A percentile compares a stretch with the other conserved stretches of the same genome.
phyloP scores from a whole-genome alignment of 2,329 filamentous ascomycete species.

The Gnomoniopsis smithogilvyi region DNA sequence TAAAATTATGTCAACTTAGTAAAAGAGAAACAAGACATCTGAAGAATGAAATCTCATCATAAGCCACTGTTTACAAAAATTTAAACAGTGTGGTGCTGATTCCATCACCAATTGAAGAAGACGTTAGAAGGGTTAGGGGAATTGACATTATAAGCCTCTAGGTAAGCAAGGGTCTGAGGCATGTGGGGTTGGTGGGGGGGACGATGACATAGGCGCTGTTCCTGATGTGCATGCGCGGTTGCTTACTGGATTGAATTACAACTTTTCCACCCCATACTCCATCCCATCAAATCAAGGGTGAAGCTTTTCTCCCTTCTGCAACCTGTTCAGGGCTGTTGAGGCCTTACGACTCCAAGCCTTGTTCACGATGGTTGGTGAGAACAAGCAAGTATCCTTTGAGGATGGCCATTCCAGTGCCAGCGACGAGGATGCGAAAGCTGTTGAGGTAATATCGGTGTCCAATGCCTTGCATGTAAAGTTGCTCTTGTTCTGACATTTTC shows the following conservation, averaged over 20 bases:
- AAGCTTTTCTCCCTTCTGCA: background rate
- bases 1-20: too few relatives aligned
- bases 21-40: too few relatives aligned
- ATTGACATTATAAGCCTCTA: background rate
- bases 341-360: too few relatives aligned
- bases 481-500: background rate
- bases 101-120: background rate
- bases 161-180: background rate
- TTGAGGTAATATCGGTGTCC: slow-evolving; percentile 42
- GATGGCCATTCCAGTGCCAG: slow-evolving; percentile 40
- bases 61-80: too few relatives aligned
- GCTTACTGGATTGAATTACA: background rate
- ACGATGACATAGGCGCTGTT: background rate
- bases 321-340: background rate
- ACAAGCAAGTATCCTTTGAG: slow-evolving; percentile 26
- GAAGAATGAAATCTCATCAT: too few relatives aligned
- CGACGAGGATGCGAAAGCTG: slow-evolving; percentile 48
- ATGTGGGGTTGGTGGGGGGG: background rate
- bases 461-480: background rate
- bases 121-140: background rate
- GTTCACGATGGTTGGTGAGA: slow-evolving; percentile 17
- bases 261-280: background rate
- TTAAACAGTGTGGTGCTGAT: too few relatives aligned
- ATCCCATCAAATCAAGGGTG: background rate
- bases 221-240: too few relatives aligned